Conservation (phyloP, 805 yeast genomes). For the Saccharomycopsis sp. region DNA sequence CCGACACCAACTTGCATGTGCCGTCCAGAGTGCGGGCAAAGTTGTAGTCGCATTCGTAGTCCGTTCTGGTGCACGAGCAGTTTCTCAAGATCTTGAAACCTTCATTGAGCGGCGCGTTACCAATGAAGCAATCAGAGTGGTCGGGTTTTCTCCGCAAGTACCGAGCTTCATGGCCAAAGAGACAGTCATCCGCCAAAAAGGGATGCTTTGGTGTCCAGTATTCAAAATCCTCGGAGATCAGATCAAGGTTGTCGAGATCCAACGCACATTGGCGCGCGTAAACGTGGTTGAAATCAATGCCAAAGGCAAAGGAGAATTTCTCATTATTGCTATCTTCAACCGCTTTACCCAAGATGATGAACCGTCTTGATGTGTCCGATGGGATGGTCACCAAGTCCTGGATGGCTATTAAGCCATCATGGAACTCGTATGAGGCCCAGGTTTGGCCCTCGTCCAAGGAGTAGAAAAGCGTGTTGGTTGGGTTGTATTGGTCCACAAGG, state of each 20-base stretch:
- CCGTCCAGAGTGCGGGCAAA: constrained; percentile 64
- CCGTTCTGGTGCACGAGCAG: constrained; percentile 80
- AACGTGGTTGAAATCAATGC: constrained; percentile 49
- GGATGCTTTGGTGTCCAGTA: constrained; percentile 57
- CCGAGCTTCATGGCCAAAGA: constrained; percentile 61
- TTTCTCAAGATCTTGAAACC: constrained; percentile 51
- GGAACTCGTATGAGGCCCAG: constrained; percentile 62
- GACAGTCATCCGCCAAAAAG: constrained; percentile 39
- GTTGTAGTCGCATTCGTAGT: constrained; percentile 91
- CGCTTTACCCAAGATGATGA: constrained; percentile 50
- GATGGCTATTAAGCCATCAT: constrained; percentile 46
- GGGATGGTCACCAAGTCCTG: constrained; percentile 84
- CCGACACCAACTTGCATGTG: constrained; percentile 76
- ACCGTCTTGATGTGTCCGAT: constrained; percentile 76
- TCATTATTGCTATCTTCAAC: constrained; percentile 29
- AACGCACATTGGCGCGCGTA: constrained; percentile 47
- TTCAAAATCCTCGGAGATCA: constrained; percentile 42
- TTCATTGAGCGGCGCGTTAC: constrained; percentile 46
- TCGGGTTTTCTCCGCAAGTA: constrained; percentile 52
- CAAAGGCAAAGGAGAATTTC: constrained; percentile 34
- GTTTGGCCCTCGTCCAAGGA: constrained; percentile 73
- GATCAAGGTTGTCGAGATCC: constrained; percentile 34
- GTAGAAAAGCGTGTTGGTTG: constrained; percentile 50
- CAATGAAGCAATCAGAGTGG: constrained; percentile 59
- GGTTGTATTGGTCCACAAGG: constrained; percentile 49